These are phyloP conservation scores for Candida michaelii DNA, from an alignment of 805 yeast genomes.

Conservation along the genomic window DNA sequence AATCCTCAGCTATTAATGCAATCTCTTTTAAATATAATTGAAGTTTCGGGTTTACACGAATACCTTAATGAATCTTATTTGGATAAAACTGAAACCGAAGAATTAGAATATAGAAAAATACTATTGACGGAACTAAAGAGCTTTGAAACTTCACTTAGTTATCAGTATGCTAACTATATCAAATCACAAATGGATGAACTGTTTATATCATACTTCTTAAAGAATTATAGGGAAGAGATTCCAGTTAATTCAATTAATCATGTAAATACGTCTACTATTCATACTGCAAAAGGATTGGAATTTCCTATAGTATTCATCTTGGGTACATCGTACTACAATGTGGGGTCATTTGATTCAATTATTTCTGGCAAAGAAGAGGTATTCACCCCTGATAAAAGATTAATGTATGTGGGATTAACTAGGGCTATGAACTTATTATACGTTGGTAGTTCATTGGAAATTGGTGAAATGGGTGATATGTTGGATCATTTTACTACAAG, in stretches of 20 bases:
- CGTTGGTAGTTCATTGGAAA: slow-evolving; percentile 19
- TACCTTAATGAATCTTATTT: slow-evolving; percentile 22
- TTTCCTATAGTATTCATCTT: slow-evolving; percentile 61
- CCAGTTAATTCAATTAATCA: slow-evolving; percentile 24
- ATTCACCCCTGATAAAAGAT: slow-evolving; percentile 28
- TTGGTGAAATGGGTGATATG: slow-evolving; percentile 10
- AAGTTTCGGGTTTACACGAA: slow-evolving; percentile 29
- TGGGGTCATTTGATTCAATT: slow-evolving; percentile 18
- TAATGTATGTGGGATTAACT: slow-evolving; percentile 66
- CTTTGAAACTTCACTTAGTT: slow-evolving; percentile 23
- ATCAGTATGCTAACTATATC: slow-evolving; percentile 16
- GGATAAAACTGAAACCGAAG: slow-evolving; percentile 5
- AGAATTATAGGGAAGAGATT: slow-evolving; percentile 39
- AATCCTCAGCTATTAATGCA: slow-evolving; percentile 39
- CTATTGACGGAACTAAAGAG: slow-evolving; percentile 4
- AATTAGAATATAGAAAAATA: slow-evolving; percentile 3
- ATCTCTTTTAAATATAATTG: slow-evolving; percentile 30
- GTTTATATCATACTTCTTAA: slow-evolving; percentile 42
- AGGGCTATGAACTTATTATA: slow-evolving; percentile 55
- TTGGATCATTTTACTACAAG: slow-evolving; percentile 14
- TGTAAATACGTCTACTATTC: slow-evolving; percentile 66
- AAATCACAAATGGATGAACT: slow-evolving; percentile 12
- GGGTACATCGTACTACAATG: slow-evolving; percentile 15
- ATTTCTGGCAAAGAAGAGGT: slow-evolving; percentile 14
- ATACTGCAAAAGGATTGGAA: slow-evolving; percentile 73